Conservation (phyloP, 106 monocot species). For the Cymbidium sinense region DNA sequence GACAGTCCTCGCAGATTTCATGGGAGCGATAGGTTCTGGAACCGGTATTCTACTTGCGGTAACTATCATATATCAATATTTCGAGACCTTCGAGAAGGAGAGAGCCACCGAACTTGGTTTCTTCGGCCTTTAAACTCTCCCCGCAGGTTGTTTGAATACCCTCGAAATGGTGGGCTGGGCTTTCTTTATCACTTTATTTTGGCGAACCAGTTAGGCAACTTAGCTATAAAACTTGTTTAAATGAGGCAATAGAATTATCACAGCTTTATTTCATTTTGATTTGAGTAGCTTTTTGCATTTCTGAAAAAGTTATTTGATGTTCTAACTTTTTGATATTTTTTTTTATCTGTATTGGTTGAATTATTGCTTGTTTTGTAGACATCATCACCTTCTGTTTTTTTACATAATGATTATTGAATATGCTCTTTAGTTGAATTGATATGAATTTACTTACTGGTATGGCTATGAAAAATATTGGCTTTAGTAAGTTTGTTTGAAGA, state of each 20-base stretch:
- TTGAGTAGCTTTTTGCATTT: background rate
- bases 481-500: too few species aligned
- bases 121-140: conserved; percentile 4
- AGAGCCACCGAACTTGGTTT: conserved; percentile 20
- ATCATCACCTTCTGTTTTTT: background rate
- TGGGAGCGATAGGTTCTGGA: conserved; percentile 64
- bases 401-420: background rate
- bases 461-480: background rate
- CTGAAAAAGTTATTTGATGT: background rate
- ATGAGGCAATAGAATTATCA: background rate
- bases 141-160: too few species aligned
- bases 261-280: background rate
- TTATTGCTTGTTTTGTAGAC: background rate
- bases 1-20: conserved; percentile 58
- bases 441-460: background rate
- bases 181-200: background rate
- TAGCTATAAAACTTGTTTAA: background rate
- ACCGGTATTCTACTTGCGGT: conserved; percentile 61
- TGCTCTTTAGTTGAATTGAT: background rate
- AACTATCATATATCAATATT: conserved; percentile 22
- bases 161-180: background rate
- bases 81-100: conserved; percentile 23
- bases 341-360: background rate
- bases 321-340: background rate
- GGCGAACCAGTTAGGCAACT: too few species aligned